A percentile compares a stretch with the other conserved stretches of the same genome.
phyloP scores from a whole-genome alignment of 495 filamentous ascomycete species.

The Aspergillus nanangensis region DNA sequence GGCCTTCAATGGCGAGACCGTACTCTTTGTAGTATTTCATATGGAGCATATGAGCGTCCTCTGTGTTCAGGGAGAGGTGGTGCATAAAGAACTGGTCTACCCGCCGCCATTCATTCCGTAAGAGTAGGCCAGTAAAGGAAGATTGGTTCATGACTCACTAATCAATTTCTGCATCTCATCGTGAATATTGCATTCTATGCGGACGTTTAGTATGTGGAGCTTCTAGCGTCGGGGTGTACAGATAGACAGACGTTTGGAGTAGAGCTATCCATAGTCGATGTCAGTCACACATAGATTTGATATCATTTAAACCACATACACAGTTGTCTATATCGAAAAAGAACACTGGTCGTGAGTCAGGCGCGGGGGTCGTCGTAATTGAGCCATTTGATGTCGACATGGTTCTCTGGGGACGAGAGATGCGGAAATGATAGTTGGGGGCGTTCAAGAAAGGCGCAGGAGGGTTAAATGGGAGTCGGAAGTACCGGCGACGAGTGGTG shows the following conservation, averaged over 20 bases:
- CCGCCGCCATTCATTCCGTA: too few species aligned
- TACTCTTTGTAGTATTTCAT: conserved; percentile 91
- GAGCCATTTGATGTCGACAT: conserved; percentile 17
- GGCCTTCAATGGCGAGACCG: conserved; percentile 91
- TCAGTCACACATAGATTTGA: too few species aligned
- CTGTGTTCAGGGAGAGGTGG: conserved; percentile 65
- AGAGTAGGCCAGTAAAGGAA: neutral
- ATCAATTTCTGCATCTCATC: conserved; percentile 72
- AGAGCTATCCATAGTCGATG: conserved; percentile 45
- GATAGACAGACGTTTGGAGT: conserved; percentile 40
- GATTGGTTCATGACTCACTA: conserved; percentile 24
- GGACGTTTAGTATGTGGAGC: conserved; percentile 4
- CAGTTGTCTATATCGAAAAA: conserved; percentile 99
- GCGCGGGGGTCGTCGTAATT: conserved; percentile 4
- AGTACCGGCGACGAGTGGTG: too few species aligned
- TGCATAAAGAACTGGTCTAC: conserved; percentile 73
- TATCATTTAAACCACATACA: conserved; percentile 51
- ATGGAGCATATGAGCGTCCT: conserved; percentile 79
- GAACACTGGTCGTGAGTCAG: conserved; percentile 56
- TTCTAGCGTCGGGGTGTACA: neutral
- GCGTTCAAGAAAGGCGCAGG: conserved; percentile 1
- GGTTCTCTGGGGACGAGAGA: conserved; percentile 9
- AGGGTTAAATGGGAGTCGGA: neutral
- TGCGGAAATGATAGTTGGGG: neutral
- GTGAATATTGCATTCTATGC: conserved; percentile 60